Evolutionary conservation across 1,139 yeast species (phyloP).

Genomic region (Pichia sp.): DNA sequence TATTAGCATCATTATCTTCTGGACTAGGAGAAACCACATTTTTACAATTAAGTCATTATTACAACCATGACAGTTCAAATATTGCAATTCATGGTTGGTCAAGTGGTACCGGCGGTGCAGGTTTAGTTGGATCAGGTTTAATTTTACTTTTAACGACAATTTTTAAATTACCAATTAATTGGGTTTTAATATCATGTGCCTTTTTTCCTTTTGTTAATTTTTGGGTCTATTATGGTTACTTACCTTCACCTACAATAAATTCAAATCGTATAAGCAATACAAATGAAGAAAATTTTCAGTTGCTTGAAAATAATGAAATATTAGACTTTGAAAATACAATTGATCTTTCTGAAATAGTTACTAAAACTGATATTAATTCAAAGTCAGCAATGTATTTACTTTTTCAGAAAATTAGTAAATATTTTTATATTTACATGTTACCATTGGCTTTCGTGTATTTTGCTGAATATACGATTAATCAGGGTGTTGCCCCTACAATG

Average conservation of each 20-base stretch:
- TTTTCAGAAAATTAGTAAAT: constrained; percentile 37
- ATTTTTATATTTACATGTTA: constrained; percentile 66
- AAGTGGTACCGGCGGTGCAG: constrained; percentile 95
- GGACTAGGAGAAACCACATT: constrained; percentile 91
- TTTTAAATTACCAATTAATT: constrained; percentile 38
- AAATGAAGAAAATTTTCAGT: background rate
- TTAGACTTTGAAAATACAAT: background rate
- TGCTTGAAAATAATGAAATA: background rate
- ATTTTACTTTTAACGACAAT: constrained; percentile 53
- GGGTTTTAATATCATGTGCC: constrained; percentile 43
- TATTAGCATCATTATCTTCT: constrained; percentile 74
- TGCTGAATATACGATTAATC: constrained; percentile 84
- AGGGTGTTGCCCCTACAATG: constrained; percentile 83
- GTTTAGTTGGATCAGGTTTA: constrained; percentile 67
- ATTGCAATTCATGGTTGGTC: constrained; percentile 77
- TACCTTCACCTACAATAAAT: constrained; percentile 30
- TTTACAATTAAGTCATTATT: constrained; percentile 73
- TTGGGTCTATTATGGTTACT: constrained; percentile 29
- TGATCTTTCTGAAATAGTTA: background rate
- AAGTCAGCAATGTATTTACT: background rate
- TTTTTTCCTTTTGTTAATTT: constrained; percentile 42
- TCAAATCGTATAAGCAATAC: background rate
- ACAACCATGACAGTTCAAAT: constrained; percentile 29
- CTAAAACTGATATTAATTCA: background rate
- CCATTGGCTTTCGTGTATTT: constrained; percentile 80